phyloP scores from a whole-genome alignment of 495 filamentous ascomycete species.

The Penicillium steckii region DNA sequence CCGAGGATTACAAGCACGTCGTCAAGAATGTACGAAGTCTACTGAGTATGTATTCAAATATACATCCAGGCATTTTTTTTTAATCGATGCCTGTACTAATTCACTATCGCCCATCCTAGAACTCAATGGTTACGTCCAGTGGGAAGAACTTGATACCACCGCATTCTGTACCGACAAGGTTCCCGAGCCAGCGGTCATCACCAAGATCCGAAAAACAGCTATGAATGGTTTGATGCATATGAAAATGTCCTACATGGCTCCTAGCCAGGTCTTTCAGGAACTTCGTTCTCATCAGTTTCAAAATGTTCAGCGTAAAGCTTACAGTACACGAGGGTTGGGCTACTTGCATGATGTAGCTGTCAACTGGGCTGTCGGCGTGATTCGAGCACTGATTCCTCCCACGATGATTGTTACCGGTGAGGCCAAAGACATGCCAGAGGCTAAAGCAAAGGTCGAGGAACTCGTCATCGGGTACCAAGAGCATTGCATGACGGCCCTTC shows the following conservation, averaged over 20 bases:
- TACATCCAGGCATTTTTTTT: not conserved
- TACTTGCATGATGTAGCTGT: constrained; percentile 8
- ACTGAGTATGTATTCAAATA: constrained; percentile 29
- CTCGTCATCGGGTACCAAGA: constrained; percentile 18
- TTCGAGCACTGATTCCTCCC: constrained; percentile 14
- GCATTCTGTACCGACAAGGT: constrained; percentile 15
- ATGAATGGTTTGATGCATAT: constrained; percentile 15
- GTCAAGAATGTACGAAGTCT: constrained; percentile 26
- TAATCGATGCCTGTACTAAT: not conserved
- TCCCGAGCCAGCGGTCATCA: constrained; percentile 9
- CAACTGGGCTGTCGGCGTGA: constrained; percentile 17
- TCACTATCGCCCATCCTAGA: constrained; percentile 13
- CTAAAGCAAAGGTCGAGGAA: constrained; percentile 16
- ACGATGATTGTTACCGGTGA: constrained; percentile 17
- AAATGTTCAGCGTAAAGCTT: constrained; percentile 9
- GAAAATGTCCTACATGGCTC: constrained; percentile 14
- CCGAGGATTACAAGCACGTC: constrained; percentile 16
- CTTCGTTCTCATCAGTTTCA: constrained; percentile 2
- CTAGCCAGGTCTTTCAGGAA: constrained; percentile 12
- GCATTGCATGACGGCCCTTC: constrained; percentile 11
- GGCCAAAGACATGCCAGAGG: constrained; percentile 9
- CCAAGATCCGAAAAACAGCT: constrained; percentile 5
- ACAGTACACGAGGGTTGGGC: constrained; percentile 13
- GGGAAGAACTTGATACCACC: constrained; percentile 32
- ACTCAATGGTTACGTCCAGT: constrained; percentile 37